Base-by-base conservation (phyloP, 1,284 basidiomycete species). In the Neotropicomus parvogracilis region DNA sequence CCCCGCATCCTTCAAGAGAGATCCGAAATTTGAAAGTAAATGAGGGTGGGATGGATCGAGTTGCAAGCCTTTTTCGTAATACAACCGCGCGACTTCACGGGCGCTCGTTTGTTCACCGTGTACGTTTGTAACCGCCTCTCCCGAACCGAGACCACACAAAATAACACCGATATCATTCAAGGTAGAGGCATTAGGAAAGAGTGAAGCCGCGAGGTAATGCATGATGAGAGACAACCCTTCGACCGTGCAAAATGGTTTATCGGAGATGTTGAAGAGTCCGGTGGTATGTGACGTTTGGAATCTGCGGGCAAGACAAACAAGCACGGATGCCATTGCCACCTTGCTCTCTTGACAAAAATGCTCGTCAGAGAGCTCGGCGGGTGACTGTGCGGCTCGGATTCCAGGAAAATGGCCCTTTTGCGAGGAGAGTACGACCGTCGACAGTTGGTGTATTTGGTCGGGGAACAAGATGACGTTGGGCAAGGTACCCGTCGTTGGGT, bases 141-240 rank as follows among this genome's bases (percentile, higher is more conserved):
- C 64, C 14, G 68, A 59, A 16, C 70, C 69, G 33, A 80, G 65
- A 2, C 72, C 70, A 2, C 80, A 78, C 4, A 83, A 62, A 21
- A 83, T 63, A 49, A 83, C 81, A 19, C 81, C 81, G 17, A 82
- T 69, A 50, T 83, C 82, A 59, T 84, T 83, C 65, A 74, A 76
- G 4, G 75, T 78, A 40, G 77, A 77, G 3, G 81, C 74, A 4
- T 75, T 74, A 2, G 79, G 76, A 53, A 70, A 69, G 39, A 82
- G 65, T 3, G 78, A 71, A 5, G 80, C 66, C 0, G 81, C 77
- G 38, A 82, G 64, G 55, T 83, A 83, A 57, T 82, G 81, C 35
- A 82, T 66, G 32, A 81, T 59, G 17, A 83, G 67, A 31, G 75
- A 62, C 17, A 81, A 57, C 7, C 76, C 75, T 20, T 71, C 68